A percentile compares a stretch with the other conserved stretches of the same genome.
Evolutionary conservation across 2,329 filamentous ascomycete genomes (phyloP).

Genomic region (Cercospora sp.): DNA sequence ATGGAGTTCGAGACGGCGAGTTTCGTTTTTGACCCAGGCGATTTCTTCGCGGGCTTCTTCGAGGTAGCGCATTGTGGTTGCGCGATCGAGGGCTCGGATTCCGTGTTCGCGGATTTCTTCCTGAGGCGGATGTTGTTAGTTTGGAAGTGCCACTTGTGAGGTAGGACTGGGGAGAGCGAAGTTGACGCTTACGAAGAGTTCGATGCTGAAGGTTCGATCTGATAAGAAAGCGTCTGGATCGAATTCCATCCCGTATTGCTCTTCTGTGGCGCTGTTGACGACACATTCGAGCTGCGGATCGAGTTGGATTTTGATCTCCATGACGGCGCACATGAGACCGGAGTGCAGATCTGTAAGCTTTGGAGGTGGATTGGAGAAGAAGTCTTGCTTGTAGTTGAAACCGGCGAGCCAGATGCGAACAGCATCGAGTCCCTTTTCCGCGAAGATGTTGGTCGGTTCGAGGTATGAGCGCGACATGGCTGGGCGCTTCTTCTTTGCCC

Average conservation of each 20-base stretch:
- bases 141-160: neutral
- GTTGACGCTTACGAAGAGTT: slow-evolving; percentile 1
- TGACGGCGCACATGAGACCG: slow-evolving; percentile 9
- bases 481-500: neutral
- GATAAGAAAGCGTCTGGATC: slow-evolving; percentile 18
- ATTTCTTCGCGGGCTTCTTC: slow-evolving; percentile 20
- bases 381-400: slow-evolving; percentile 13
- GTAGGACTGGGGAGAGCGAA: too few species aligned
- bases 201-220: slow-evolving; percentile 12
- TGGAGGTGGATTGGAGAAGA: slow-evolving; percentile 18
- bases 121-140: neutral
- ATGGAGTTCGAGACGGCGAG: slow-evolving; percentile 19
- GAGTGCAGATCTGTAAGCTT: slow-evolving; percentile 14
- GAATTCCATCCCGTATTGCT: slow-evolving; percentile 13
- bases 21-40: slow-evolving; percentile 21
- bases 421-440: slow-evolving; percentile 9
- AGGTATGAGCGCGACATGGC: slow-evolving; percentile 10
- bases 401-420: slow-evolving; percentile 21
- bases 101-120: slow-evolving; percentile 6
- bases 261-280: slow-evolving; percentile 7
- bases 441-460: slow-evolving; percentile 1
- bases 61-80: slow-evolving; percentile 7
- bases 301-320: slow-evolving; percentile 15
- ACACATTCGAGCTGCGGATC: slow-evolving; percentile 22
- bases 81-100: slow-evolving; percentile 2